phyloP scores from a whole-genome alignment of 306 rosid species.

The Pterocarpus macrocarpus region DNA sequence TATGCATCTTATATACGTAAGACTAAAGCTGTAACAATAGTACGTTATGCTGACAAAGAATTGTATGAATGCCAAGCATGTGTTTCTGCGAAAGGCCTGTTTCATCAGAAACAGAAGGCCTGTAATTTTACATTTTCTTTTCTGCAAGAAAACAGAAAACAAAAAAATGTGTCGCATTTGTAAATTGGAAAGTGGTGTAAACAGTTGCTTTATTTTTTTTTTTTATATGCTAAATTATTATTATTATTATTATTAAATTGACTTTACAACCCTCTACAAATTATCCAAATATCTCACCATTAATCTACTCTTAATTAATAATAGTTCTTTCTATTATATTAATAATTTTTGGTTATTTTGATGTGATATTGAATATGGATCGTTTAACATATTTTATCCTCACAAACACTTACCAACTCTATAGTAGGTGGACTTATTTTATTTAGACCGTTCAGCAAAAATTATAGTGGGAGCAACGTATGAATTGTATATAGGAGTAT shows the following conservation, averaged over 20 bases:
- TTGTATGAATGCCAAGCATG: constrained; percentile 41
- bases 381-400: neutral
- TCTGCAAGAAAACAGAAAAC: neutral
- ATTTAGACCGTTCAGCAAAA: neutral
- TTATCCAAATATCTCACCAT: neutral
- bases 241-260: neutral
- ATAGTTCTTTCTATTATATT: neutral
- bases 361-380: neutral
- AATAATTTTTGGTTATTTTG: neutral
- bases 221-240: too few species aligned
- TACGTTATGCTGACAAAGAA: constrained; percentile 35
- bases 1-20: constrained; percentile 9
- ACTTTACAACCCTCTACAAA: neutral
- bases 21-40: constrained; percentile 35
- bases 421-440: neutral
- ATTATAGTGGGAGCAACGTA: neutral
- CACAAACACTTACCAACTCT: neutral
- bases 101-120: constrained; percentile 17
- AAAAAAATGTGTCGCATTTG: neutral
- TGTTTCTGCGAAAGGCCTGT: neutral
- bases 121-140: neutral
- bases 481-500: neutral
- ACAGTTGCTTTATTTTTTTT: neutral
- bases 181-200: neutral
- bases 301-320: neutral